Percentiles rank a stretch among this genome's conserved stretches.
phyloP scores from a whole-genome alignment of 768 basidiomycete species.

The Goffeauzyma gilvescens region DNA sequence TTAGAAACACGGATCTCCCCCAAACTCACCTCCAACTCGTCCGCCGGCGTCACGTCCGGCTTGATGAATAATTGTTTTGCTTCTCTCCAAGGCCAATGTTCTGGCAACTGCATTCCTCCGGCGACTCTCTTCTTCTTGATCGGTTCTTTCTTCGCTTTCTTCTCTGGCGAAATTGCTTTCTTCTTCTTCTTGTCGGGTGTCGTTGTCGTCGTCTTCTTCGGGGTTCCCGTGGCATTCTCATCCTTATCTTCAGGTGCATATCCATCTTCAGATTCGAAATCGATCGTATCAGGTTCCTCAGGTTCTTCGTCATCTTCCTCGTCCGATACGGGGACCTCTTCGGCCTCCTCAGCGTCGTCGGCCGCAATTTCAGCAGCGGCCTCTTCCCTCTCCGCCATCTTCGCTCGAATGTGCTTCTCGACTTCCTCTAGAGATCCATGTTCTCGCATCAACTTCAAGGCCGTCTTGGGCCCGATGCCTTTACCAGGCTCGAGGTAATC shows the following conservation, averaged over 20 bases:
- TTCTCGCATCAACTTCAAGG: slow-evolving; percentile 77
- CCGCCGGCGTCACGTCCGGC: slow-evolving; percentile 73
- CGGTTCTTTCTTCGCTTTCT: slow-evolving; percentile 21
- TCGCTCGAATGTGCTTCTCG: slow-evolving; percentile 58
- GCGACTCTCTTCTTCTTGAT: slow-evolving; percentile 40
- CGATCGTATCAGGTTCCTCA: not conserved
- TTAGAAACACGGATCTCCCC: too few species aligned
- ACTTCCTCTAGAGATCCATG: slow-evolving; percentile 52
- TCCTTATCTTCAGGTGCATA: slow-evolving; percentile 15
- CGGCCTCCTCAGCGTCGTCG: slow-evolving; percentile 13
- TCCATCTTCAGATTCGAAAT: slow-evolving; percentile 6
- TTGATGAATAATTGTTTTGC: slow-evolving; percentile 76
- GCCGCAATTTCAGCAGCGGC: slow-evolving; percentile 13
- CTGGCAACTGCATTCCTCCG: slow-evolving; percentile 62
- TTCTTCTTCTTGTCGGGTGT: not conserved
- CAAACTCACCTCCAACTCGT: slow-evolving; percentile 54
- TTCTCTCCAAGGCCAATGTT: slow-evolving; percentile 92
- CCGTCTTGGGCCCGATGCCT: slow-evolving; percentile 87
- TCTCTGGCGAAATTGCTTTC: slow-evolving; percentile 23
- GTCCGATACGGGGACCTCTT: slow-evolving; percentile 16
- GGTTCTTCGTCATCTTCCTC: slow-evolving; percentile 14
- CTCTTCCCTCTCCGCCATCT: slow-evolving; percentile 37
- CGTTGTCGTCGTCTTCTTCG: slow-evolving; percentile 29
- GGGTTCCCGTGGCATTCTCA: slow-evolving; percentile 20
- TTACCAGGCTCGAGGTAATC: slow-evolving; percentile 99